These are phyloP conservation scores for Solanum arcanum DNA, from an alignment of 257 asterid species.

Conservation along the genomic window DNA sequence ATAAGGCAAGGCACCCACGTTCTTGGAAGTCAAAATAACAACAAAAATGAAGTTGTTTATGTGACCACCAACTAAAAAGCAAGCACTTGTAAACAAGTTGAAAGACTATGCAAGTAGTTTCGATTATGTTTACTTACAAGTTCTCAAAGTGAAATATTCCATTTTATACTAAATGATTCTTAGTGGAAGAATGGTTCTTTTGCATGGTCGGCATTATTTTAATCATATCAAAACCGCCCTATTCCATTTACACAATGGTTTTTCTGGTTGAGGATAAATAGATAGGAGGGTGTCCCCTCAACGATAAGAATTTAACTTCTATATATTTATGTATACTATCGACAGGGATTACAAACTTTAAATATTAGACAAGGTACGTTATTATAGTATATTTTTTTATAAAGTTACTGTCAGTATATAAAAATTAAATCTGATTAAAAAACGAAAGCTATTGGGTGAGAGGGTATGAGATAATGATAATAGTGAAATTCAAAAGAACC, in stretches of 20 bases:
- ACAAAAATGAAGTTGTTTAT: neutral
- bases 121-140: neutral
- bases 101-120: neutral
- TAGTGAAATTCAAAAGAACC: constrained; percentile 1
- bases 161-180: constrained; percentile 19
- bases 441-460: neutral
- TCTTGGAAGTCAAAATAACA: constrained; percentile 21
- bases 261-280: constrained; percentile 22
- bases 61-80: constrained; percentile 29
- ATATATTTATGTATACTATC: neutral
- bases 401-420: neutral
- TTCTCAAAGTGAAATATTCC: neutral
- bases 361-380: too few species aligned
- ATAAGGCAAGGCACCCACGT: constrained; percentile 36
- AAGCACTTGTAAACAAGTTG: constrained; percentile 19
- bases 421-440: neutral
- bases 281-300: neutral
- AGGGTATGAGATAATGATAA: neutral
- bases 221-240: constrained; percentile 34
- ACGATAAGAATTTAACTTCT: neutral
- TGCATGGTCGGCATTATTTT: constrained; percentile 28
- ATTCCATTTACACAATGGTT: constrained; percentile 28
- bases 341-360: neutral
- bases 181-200: constrained; percentile 37
- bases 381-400: neutral